Percentiles rank a stretch among this genome's conserved stretches.
Evolutionary conservation across 1,284 basidiomycete genomes (phyloP).

Genomic region (Coniferiporia sulphurascens): DNA sequence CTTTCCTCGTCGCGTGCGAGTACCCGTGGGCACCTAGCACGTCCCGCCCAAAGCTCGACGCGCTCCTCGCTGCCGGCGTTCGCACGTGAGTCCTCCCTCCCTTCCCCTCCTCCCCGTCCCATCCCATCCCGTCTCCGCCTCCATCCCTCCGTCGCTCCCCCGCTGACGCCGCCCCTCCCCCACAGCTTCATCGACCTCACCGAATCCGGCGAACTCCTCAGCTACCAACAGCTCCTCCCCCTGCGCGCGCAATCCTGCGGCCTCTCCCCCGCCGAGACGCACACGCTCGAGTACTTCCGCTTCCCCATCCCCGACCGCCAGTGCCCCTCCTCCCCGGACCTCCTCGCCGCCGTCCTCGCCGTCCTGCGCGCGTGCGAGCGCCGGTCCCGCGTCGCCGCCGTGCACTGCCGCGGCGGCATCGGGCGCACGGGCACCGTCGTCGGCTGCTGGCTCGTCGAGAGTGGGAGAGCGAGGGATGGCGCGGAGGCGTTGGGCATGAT

Average conservation of each 20-base stretch:
- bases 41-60: conserved; percentile 53
- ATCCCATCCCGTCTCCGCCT: neutral
- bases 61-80: conserved; percentile 61
- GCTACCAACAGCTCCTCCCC: conserved; percentile 55
- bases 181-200: conserved; percentile 66
- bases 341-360: conserved; percentile 51
- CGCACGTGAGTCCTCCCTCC: conserved; percentile 43
- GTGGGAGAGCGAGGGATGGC: conserved; percentile 53
- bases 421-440: conserved; percentile 71
- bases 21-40: conserved; percentile 64
- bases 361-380: conserved; percentile 53
- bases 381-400: conserved; percentile 52
- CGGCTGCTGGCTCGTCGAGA: conserved; percentile 73
- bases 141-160: neutral
- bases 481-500: conserved; percentile 59
- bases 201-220: conserved; percentile 61
- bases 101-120: no score
- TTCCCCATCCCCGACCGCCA: conserved; percentile 71
- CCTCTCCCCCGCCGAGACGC: conserved; percentile 38
- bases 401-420: conserved; percentile 74
- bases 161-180: neutral
- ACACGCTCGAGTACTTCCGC: conserved; percentile 59
- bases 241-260: conserved; percentile 47
- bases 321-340: conserved; percentile 50
- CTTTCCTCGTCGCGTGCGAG: conserved; percentile 66